phyloP scores from a whole-genome alignment of 2,329 filamentous ascomycete genomes.

The Tricladium varicosporioides region DNA sequence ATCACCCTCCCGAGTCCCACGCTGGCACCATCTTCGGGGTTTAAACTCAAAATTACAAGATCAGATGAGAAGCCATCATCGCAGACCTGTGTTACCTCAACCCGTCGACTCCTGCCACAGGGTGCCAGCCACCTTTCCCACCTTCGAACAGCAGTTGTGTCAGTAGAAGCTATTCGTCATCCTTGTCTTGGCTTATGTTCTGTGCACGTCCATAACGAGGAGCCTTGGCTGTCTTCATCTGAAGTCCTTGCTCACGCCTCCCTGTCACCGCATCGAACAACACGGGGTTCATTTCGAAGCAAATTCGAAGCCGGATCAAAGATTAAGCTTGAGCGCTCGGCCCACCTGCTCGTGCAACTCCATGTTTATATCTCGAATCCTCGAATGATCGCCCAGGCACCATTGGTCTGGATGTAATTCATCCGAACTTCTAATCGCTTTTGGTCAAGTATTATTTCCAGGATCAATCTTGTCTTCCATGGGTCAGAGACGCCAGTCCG shows the following conservation, averaged over 20 bases:
- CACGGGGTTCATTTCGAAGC: slow-evolving; percentile 11
- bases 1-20: no score
- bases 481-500: background rate
- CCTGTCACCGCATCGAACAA: background rate
- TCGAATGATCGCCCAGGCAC: slow-evolving; percentile 16
- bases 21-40: no score
- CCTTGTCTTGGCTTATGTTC: background rate
- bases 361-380: slow-evolving; percentile 3
- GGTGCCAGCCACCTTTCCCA: no score
- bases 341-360: slow-evolving; percentile 14
- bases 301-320: slow-evolving; percentile 8
- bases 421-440: slow-evolving; percentile 16
- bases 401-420: slow-evolving; percentile 6
- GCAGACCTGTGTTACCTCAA: no score
- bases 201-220: background rate
- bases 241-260: background rate
- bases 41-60: no score
- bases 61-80: no score
- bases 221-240: background rate
- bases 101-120: no score
- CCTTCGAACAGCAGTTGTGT: slow-evolving; percentile 3
- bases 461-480: background rate
- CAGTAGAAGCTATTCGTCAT: background rate
- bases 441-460: background rate
- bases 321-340: slow-evolving; percentile 8